Evolutionary conservation across 257 asterid species (phyloP), one percentile per base, ranked within the genome.

Genomic region (Ehretia macrophylla): DNA sequence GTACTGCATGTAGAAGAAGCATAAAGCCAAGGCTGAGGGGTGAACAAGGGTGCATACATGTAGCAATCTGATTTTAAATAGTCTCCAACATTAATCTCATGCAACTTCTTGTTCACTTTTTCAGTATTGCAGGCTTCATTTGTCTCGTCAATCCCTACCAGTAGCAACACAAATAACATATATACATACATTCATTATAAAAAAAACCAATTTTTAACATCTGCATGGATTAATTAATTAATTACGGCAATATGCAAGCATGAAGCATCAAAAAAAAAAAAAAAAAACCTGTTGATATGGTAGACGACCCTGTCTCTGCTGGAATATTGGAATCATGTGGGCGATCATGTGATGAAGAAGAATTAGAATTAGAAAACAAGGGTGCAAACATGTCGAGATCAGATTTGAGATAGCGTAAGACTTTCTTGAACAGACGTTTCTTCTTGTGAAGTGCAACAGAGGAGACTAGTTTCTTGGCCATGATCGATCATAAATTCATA

Each of bases 361-460:
- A 54, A 17, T 48, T 48, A 55, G 68, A 65, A 54, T 73, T 58
- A 22, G 55, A n/a, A 52, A 55, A 14, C 35, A 80, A 45, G 0
- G 85, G 87, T 0, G 87, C 80, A 44, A 65, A 82, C 85, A 85
- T 67, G 68, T 69, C 77, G 35, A 70, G 32, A 48, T 80, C 84
- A 12, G 85, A 80, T 67, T 74, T 80, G 60, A 85, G 49, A 64
- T 78, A 82, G 27, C 68, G 68, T 4, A 79, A 14, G 32, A 74
- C 59, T 16, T 59, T 72, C 52, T 32, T 72, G 37, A 75, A 52
- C 22, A 75, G 9, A 32, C 61, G 58, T 57, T 67, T 65, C 69
- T 57, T 60, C 58, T 21, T 61, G 66, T 57, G 71, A 54, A 63
- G 62, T 19, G 66, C 51, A 18, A 60, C 59, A 51, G 27, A 51